phyloP scores from a whole-genome alignment of 768 basidiomycete genomes.

The Tephrocybe sp. region DNA sequence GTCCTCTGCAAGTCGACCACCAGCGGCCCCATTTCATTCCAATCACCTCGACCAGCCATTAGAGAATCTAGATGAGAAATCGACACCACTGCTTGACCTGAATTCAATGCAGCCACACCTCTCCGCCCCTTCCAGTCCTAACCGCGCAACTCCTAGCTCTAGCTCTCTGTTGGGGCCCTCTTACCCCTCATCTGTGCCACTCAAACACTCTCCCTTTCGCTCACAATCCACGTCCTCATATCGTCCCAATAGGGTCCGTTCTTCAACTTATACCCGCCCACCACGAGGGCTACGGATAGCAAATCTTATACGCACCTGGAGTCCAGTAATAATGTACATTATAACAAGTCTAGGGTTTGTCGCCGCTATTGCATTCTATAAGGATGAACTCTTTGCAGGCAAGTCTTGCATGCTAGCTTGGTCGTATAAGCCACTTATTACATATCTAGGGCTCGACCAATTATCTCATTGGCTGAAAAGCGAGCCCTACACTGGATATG shows the following conservation, averaged over 20 bases:
- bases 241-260: conserved; percentile 15
- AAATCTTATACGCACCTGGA: conserved; percentile 67
- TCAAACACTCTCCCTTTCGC: conserved; percentile 16
- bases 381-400: conserved; percentile 80
- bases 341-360: conserved; percentile 77
- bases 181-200: conserved; percentile 6
- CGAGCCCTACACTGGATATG: conserved; percentile 71
- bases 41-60: conserved; percentile 20
- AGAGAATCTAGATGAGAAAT: conserved; percentile 24
- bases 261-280: conserved; percentile 39
- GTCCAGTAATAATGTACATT: conserved; percentile 74
- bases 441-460: conserved; percentile 66
- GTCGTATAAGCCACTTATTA: neutral
- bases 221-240: conserved; percentile 17
- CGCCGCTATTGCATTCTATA: conserved; percentile 80
- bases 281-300: conserved; percentile 52
- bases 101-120: neutral
- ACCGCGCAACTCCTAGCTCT: conserved; percentile 6
- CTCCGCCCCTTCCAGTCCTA: conserved; percentile 1
- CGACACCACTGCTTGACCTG: conserved; percentile 23
- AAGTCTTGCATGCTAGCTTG: conserved; percentile 26
- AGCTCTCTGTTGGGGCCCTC: conserved; percentile 7
- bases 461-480: conserved; percentile 75
- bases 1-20: conserved; percentile 23
- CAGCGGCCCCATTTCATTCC: conserved; percentile 32